Percentiles rank a stretch among this genome's conserved stretches.
Evolutionary conservation across 805 yeast species (phyloP).

Genomic region (Candida krabiensis): DNA sequence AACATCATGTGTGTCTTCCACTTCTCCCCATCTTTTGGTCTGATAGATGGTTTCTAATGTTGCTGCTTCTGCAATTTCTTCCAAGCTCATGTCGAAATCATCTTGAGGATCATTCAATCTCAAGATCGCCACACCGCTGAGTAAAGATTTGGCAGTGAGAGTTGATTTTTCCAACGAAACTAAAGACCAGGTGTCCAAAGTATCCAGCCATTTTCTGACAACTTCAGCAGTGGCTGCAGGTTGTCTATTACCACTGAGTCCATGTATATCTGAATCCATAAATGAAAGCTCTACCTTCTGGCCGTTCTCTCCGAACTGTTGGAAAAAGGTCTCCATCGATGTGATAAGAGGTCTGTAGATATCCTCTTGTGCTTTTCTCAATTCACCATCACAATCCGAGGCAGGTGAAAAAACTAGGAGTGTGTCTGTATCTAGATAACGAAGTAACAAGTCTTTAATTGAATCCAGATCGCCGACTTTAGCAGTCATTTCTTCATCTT

Average conservation of each 20-base stretch:
- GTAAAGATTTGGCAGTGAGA: conserved; percentile 78
- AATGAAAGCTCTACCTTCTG: conserved; percentile 43
- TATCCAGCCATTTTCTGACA: conserved; percentile 62
- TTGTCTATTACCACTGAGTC: conserved; percentile 81
- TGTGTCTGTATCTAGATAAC: conserved; percentile 94
- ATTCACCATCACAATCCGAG: conserved; percentile 77
- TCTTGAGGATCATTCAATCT: conserved; percentile 39
- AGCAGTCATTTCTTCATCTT: conserved; percentile 49
- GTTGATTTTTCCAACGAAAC: conserved; percentile 92
- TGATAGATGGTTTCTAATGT: conserved; percentile 83
- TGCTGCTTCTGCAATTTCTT: conserved; percentile 74
- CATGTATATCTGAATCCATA: conserved; percentile 80
- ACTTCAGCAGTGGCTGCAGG: conserved; percentile 54
- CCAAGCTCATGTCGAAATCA: conserved; percentile 44
- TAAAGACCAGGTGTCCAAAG: conserved; percentile 70
- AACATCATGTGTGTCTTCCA: conserved; percentile 98
- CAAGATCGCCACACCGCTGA: conserved; percentile 73
- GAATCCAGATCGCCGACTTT: conserved; percentile 63
- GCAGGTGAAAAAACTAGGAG: conserved; percentile 80
- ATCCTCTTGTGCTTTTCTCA: conserved; percentile 78
- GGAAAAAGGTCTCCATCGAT: conserved; percentile 61
- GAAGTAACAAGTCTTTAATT: conserved; percentile 60
- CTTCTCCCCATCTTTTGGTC: conserved; percentile 95
- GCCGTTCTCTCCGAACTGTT: conserved; percentile 36
- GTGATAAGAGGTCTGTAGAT: conserved; percentile 71